Evolutionary conservation across 1,284 basidiomycete genomes (phyloP).

Genomic region (Rhodotorula glutinis): DNA sequence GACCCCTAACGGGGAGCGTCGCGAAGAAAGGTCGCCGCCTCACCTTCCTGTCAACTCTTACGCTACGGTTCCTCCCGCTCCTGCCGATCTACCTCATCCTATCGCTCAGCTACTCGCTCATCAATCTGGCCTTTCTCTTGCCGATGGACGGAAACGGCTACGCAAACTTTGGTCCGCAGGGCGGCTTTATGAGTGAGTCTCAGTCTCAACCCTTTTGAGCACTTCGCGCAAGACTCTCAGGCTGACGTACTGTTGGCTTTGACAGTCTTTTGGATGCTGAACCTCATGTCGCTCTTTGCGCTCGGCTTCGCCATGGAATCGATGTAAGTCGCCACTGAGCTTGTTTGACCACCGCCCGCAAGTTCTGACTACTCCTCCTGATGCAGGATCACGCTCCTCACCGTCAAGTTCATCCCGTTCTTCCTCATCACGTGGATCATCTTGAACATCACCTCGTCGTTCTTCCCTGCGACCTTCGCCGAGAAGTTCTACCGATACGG

Average conservation of each 20-base stretch:
- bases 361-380: background rate
- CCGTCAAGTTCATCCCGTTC: constrained; percentile 44
- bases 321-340: constrained; percentile 11
- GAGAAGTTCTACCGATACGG: constrained; percentile 42
- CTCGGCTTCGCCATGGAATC: constrained; percentile 47
- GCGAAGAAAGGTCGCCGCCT: constrained; percentile 35
- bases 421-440: constrained; percentile 44
- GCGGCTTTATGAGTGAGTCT: constrained; percentile 17
- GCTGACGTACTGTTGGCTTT: constrained; percentile 24
- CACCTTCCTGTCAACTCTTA: constrained; percentile 37
- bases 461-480: constrained; percentile 46
- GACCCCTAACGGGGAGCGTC: constrained; percentile 39
- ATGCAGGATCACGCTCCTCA: constrained; percentile 18
- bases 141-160: constrained; percentile 44
- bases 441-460: constrained; percentile 42
- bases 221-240: background rate
- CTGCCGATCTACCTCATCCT: constrained; percentile 45
- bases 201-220: no score
- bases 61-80: constrained; percentile 41
- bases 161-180: constrained; percentile 35
- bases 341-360: no score
- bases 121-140: constrained; percentile 46
- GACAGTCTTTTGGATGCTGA: constrained; percentile 46
- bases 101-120: constrained; percentile 42
- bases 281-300: constrained; percentile 44